Evolutionary conservation across 2,329 filamentous ascomycete species (phyloP).

Genomic region (Trichoderma pleuroti): DNA sequence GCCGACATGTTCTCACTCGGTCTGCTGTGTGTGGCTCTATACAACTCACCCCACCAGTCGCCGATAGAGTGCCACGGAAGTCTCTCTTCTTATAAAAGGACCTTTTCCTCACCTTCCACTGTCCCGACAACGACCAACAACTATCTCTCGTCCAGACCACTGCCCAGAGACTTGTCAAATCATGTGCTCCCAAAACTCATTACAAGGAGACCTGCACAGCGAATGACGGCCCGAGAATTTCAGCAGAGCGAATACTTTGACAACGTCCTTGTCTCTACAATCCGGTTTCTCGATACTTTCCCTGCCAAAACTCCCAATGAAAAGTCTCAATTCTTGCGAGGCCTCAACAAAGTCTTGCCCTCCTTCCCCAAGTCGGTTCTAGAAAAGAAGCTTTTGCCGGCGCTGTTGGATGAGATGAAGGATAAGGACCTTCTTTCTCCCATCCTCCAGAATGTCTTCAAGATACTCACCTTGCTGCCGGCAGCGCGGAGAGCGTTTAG

Average conservation of each 20-base stretch:
- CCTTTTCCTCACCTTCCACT: conserved; percentile 74
- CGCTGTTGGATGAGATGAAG: conserved; percentile 87
- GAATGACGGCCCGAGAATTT: conserved; percentile 84
- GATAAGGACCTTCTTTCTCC: conserved; percentile 81
- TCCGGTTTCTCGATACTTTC: conserved; percentile 87
- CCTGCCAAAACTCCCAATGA: conserved; percentile 89
- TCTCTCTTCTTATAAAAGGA: conserved; percentile 76
- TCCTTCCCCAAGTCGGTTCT: conserved; percentile 92
- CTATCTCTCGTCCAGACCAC: conserved; percentile 72
- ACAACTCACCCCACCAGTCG: conserved; percentile 89
- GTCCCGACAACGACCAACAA: conserved; percentile 78
- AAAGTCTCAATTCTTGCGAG: conserved; percentile 87
- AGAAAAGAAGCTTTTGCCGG: conserved; percentile 90
- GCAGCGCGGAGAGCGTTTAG: conserved; percentile 74
- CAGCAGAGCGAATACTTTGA: conserved; percentile 96
- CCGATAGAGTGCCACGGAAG: conserved; percentile 81
- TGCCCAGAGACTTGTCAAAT: conserved; percentile 73
- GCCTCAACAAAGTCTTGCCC: conserved; percentile 78
- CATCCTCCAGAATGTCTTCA: conserved; percentile 89
- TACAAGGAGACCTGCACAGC: conserved; percentile 79
- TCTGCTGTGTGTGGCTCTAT: conserved; percentile 80
- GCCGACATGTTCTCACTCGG: conserved; percentile 95
- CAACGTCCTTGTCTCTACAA: conserved; percentile 92
- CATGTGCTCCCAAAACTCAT: conserved; percentile 82
- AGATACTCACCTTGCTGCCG: conserved; percentile 76